A percentile compares a stretch with the other conserved stretches of the same genome.
Conservation (phyloP, 2,329 filamentous ascomycete genomes). For the Aspergillus chevalieri region DNA sequence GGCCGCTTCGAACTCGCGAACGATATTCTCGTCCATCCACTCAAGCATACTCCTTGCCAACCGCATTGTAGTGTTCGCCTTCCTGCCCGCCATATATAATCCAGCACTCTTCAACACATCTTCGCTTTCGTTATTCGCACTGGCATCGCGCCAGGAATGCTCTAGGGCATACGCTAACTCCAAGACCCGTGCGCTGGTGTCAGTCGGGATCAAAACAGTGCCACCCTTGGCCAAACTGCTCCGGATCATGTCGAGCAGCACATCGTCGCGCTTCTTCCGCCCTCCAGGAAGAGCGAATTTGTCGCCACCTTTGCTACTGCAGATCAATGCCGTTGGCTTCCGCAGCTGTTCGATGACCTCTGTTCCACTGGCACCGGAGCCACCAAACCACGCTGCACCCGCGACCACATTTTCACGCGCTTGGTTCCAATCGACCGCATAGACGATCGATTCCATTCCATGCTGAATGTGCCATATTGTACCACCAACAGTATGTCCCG, state of each 20-base stretch:
- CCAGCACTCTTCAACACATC: conserved; percentile 47
- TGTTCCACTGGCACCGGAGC: conserved; percentile 69
- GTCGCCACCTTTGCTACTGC: conserved; percentile 76
- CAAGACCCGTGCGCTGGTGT: conserved; percentile 89
- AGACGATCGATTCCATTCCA: conserved; percentile 92
- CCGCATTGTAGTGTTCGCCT: conserved; percentile 79
- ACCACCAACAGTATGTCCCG: conserved; percentile 89
- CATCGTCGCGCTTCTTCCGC: conserved; percentile 75
- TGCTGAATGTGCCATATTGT: conserved; percentile 99
- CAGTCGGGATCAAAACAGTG: conserved; percentile 86
- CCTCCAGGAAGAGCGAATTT: conserved; percentile 64
- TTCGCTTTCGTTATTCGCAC: conserved; percentile 44
- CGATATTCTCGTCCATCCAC: conserved; percentile 97
- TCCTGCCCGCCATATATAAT: conserved; percentile 79
- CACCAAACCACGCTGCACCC: conserved; percentile 87
- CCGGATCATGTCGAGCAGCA: conserved; percentile 71
- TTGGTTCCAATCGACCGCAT: conserved; percentile 97
- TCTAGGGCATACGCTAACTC: conserved; percentile 90
- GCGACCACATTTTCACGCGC: conserved; percentile 92
- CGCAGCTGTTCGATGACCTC: conserved; percentile 91
- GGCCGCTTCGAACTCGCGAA: conserved; percentile 77
- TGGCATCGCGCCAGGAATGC: conserved; percentile 72
- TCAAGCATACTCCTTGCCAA: conserved; percentile 94
- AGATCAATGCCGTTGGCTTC: conserved; percentile 89
- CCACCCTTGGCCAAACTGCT: conserved; percentile 76